Conservation (phyloP, 257 asterid genomes). For the Coffea eugenioides region DNA sequence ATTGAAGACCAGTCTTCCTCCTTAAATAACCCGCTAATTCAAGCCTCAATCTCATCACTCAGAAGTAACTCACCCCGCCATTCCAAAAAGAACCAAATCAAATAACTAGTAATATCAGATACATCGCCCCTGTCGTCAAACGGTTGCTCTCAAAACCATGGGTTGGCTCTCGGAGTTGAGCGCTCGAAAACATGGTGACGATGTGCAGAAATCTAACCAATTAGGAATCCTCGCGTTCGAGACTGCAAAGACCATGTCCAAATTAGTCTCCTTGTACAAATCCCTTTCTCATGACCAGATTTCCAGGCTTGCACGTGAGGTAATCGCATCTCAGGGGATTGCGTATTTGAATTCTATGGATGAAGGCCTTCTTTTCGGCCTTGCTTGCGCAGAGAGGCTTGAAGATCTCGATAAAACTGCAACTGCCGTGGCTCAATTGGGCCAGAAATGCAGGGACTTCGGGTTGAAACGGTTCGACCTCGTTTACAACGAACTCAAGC, state of each 20-base stretch:
- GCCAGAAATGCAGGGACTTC: slow-evolving; percentile 53
- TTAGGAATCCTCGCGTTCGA: slow-evolving; percentile 75
- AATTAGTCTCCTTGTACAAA: slow-evolving; percentile 57
- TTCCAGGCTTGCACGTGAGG: slow-evolving; percentile 32
- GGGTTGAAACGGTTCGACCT: slow-evolving; percentile 56
- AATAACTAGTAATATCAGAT: not conserved
- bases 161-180: slow-evolving; percentile 49
- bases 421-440: slow-evolving; percentile 49
- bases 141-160: slow-evolving; percentile 45
- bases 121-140: not conserved
- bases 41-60: not conserved
- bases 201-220: slow-evolving; percentile 19
- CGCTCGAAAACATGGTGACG: slow-evolving; percentile 10
- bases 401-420: slow-evolving; percentile 78
- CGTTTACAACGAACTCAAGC: slow-evolving; percentile 51
- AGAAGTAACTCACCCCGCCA: not conserved
- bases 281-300: slow-evolving; percentile 54
- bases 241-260: slow-evolving; percentile 69
- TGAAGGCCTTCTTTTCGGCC: slow-evolving; percentile 49
- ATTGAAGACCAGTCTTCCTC: not conserved
- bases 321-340: slow-evolving; percentile 50
- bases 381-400: slow-evolving; percentile 68
- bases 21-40: not conserved
- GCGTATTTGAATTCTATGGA: slow-evolving; percentile 60
- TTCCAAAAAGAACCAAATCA: not conserved